Percentiles rank a stretch among this genome's conserved stretches.
Conservation (phyloP, 2,329 filamentous ascomycete species). For the Scedosporium apiospermum region DNA sequence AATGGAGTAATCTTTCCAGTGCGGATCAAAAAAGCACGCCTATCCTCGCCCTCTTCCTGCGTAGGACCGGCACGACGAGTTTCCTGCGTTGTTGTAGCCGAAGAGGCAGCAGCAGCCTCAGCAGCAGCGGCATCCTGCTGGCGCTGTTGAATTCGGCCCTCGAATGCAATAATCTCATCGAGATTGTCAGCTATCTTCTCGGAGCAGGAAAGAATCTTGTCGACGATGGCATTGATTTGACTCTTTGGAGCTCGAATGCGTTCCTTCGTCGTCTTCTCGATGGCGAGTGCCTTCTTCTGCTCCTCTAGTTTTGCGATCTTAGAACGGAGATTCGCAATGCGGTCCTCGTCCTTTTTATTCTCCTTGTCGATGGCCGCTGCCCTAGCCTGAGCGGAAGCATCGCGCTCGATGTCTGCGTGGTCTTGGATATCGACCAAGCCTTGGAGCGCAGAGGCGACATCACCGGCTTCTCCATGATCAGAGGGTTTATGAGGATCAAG, state of each 20-base stretch:
- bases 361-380: constrained; percentile 51
- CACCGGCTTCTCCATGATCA: constrained; percentile 7
- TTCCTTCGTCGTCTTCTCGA: constrained; percentile 35
- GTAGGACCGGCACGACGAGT: constrained; percentile 42
- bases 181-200: constrained; percentile 54
- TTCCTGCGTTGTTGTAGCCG: constrained; percentile 29
- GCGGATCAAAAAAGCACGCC: constrained; percentile 82
- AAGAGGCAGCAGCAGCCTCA: constrained; percentile 33
- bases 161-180: constrained; percentile 70
- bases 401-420: constrained; percentile 83
- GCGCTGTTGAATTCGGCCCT: constrained; percentile 68
- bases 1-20: constrained; percentile 98
- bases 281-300: constrained; percentile 23
- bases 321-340: constrained; percentile 49
- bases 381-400: constrained; percentile 61
- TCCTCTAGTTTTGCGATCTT: constrained; percentile 55
- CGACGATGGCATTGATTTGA: constrained; percentile 45
- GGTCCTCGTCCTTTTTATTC: constrained; percentile 52
- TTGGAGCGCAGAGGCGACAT: constrained; percentile 25
- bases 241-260: constrained; percentile 27
- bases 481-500: not conserved
- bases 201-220: constrained; percentile 58
- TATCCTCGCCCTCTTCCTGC: constrained; percentile 53
- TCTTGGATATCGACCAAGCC: constrained; percentile 48
- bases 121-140: constrained; percentile 36